These are phyloP conservation scores for Ilyonectria robusta DNA, from an alignment of 2,329 filamentous ascomycete species.

Conservation along the genomic window DNA sequence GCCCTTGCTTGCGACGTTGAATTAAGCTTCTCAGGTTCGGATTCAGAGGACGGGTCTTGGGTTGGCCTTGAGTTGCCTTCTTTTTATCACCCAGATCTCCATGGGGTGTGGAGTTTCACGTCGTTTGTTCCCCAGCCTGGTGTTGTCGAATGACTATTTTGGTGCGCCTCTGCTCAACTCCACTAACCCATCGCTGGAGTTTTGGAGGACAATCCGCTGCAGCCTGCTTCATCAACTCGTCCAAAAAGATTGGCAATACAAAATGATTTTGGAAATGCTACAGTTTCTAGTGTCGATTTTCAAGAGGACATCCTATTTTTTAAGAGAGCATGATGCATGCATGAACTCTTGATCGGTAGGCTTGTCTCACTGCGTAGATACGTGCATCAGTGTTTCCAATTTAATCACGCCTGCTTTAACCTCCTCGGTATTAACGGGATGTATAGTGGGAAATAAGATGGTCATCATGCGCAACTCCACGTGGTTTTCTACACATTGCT, in stretches of 20 bases:
- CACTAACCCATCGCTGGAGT: neutral
- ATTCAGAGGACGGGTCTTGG: constrained; percentile 8
- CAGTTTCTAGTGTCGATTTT: neutral
- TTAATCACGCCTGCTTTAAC: too few relatives aligned
- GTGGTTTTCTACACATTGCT: neutral
- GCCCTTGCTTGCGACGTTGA: constrained; percentile 34
- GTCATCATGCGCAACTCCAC: too few relatives aligned
- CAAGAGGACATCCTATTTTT: neutral
- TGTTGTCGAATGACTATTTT: neutral
- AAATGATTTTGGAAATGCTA: neutral
- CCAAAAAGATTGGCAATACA: neutral
- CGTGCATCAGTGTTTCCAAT: too few relatives aligned
- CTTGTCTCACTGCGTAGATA: too few relatives aligned
- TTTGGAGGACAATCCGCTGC: neutral
- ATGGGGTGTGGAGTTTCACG: neutral
- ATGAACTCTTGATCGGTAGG: too few relatives aligned
- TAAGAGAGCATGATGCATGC: neutral
- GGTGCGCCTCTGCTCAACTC: neutral
- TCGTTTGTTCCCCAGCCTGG: neutral
- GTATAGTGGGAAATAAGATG: too few relatives aligned
- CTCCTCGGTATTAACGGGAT: too few relatives aligned
- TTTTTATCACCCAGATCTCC: neutral
- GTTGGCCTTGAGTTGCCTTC: neutral
- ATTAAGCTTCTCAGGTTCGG: constrained; percentile 36
- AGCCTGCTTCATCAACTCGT: neutral